Evolutionary conservation across 495 filamentous ascomycete genomes (phyloP).

Genomic region (Tuber brumale): DNA sequence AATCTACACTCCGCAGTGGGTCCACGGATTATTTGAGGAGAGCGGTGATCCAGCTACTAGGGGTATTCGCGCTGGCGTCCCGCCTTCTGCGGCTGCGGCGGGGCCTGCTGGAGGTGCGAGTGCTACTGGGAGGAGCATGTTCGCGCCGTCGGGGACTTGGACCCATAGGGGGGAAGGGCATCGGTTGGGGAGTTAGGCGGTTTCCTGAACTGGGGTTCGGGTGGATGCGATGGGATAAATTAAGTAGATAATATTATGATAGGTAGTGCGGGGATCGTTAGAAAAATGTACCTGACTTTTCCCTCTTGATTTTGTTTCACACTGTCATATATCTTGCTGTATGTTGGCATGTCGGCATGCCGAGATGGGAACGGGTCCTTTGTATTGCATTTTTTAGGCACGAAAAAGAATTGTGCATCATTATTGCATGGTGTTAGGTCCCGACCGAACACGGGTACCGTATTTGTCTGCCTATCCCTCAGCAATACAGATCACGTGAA

Average conservation of each 20-base stretch:
- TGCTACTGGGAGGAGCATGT: constrained; percentile 29
- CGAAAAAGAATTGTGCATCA: not conserved
- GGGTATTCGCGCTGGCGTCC: constrained; percentile 11
- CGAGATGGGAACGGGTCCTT: not conserved
- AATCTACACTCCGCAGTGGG: constrained; percentile 30
- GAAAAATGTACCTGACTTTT: not conserved
- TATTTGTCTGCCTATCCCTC: not conserved
- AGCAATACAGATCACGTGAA: not conserved
- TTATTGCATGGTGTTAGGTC: not conserved
- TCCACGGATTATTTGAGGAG: constrained; percentile 31
- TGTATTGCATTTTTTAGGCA: not conserved
- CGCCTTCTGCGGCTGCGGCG: constrained; percentile 26
- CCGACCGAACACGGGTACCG: not conserved
- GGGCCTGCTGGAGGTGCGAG: constrained; percentile 23
- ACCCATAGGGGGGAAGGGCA: constrained; percentile 37
- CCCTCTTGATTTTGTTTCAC: not conserved
- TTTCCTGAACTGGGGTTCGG: not conserved
- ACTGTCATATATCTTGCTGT: not conserved
- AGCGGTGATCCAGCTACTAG: constrained; percentile 18
- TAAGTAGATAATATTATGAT: not conserved
- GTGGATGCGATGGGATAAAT: not conserved
- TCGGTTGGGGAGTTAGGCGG: constrained; percentile 32
- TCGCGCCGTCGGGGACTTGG: constrained; percentile 29
- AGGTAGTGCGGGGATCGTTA: not conserved
- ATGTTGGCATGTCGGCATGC: not conserved